Evolutionary conservation across 441 rosid genomes (phyloP).

Genomic region (Corymbia calophylla): DNA sequence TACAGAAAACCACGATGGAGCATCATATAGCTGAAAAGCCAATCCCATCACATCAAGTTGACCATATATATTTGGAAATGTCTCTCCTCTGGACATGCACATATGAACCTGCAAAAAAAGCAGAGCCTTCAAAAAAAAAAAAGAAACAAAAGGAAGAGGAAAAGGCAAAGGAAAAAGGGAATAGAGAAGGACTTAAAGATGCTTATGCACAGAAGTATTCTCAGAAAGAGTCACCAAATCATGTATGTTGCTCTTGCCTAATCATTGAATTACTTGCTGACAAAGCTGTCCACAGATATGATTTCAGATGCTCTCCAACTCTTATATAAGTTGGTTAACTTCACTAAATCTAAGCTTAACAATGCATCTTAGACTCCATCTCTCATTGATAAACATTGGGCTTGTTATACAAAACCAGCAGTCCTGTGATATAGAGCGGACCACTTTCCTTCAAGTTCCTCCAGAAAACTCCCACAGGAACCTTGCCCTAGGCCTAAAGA

Average conservation of each 20-base stretch:
- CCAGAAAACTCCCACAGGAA: neutral
- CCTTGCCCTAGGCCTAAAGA: neutral
- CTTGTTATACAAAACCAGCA: neutral
- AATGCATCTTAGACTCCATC: neutral
- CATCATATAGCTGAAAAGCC: constrained; percentile 81
- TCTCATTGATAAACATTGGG: neutral
- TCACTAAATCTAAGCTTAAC: neutral
- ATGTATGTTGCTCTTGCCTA: neutral
- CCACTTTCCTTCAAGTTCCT: neutral
- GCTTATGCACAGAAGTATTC: neutral
- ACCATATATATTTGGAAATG: constrained; percentile 95
- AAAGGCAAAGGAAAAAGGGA: constrained; percentile 7
- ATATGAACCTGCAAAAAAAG: constrained; percentile 64
- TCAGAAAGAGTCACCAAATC: neutral
- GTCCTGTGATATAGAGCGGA: neutral
- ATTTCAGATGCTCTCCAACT: neutral
- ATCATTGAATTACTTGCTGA: neutral
- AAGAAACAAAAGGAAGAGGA: neutral
- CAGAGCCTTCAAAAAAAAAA: neutral
- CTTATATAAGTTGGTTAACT: neutral
- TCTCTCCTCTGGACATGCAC: constrained; percentile 96
- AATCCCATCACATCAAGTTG: constrained; percentile 89
- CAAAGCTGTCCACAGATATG: neutral
- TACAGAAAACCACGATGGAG: constrained; percentile 92
- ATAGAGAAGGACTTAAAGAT: neutral